Evolutionary conservation across 805 yeast species (phyloP).

Genomic region (Saccharomyces kudriavzevii): DNA sequence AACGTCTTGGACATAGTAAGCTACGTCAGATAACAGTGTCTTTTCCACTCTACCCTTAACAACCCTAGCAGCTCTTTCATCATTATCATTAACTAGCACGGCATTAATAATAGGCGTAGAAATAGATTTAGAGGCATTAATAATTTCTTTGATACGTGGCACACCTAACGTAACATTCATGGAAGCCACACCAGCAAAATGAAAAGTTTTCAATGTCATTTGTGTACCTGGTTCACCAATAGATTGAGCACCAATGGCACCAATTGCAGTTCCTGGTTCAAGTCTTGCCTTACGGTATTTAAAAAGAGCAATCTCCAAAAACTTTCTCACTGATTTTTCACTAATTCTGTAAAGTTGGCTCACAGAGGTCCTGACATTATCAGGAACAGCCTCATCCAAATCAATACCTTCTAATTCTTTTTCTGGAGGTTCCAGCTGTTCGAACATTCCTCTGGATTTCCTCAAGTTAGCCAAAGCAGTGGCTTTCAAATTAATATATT

Average conservation of each 20-base stretch:
- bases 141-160: constrained; percentile 97
- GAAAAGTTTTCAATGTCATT: constrained; percentile 94
- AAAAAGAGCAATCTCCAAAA: constrained; percentile 65
- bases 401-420: constrained; percentile 38
- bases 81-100: constrained; percentile 81
- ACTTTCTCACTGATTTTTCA: constrained; percentile 47
- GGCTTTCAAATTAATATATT: constrained; percentile 53
- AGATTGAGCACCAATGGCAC: constrained; percentile 98
- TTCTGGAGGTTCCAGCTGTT: constrained; percentile 36
- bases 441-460: constrained; percentile 42
- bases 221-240: constrained; percentile 99
- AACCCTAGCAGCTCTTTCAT: constrained; percentile 96
- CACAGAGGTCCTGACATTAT: constrained; percentile 39
- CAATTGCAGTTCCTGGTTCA: constrained; percentile 98
- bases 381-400: constrained; percentile 33
- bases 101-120: constrained; percentile 97
- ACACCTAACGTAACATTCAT: constrained; percentile 99
- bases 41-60: constrained; percentile 96
- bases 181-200: constrained; percentile 98
- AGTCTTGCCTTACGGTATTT: constrained; percentile 87
- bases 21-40: constrained; percentile 78
- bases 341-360: constrained; percentile 64
- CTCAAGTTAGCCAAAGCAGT: constrained; percentile 48
- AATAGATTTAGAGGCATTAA: constrained; percentile 90
- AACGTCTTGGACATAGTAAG: constrained; percentile 87